Base-by-base conservation (phyloP, 805 yeast species). In the Wickerhamiella domercqiae region DNA sequence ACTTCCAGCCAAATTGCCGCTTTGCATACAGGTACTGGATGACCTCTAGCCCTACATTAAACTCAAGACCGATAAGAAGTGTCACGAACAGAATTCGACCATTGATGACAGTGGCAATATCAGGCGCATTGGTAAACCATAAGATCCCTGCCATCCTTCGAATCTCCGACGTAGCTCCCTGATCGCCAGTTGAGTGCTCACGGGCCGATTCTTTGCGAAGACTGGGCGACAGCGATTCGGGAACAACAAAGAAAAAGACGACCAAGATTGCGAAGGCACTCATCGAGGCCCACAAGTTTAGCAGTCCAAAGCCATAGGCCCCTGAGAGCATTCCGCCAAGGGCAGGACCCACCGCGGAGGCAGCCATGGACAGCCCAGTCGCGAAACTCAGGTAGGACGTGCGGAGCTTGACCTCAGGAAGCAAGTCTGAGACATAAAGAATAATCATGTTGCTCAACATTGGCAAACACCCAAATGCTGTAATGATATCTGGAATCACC, bases 21-120 rank as follows among this genome's bases (percentile, higher is more conserved):
- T 43, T 43, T 3, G 44, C 47, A 32, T 40, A 43, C 3, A 43
- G 38, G 35, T 35, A 21, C 21, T 40, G 35, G n/a, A 43, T n/a
- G 21, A 40, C 47, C 13, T 40, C 28, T 24, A 43, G 38, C 14
- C 47, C 47, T 2, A 40, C 30, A 4, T 42, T 44, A 13, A 40
- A 37, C 32, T 41, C 43, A 31, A 40, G 40, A 33, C 44, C 38
- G 19, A 43, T 29, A 9, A 43, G 18, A 28, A 43, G 40, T 29
- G 40, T 43, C 5, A 38, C 19, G 2, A 41, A 32, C 25, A 43
- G 19, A 7, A 43, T 35, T 19, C 36, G 14, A 2, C 44, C 47
- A 18, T 43, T 43, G 29, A 15, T n/a, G n/a, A n/a, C n/a, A n/a
- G n/a, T n/a, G n/a, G n/a, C n/a, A n/a, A n/a, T n/a, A n/a, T n/a